Percentiles rank a stretch among this genome's conserved stretches.
Evolutionary conservation across 495 filamentous ascomycete species (phyloP).

Genomic region (Sordaria brevicollis): DNA sequence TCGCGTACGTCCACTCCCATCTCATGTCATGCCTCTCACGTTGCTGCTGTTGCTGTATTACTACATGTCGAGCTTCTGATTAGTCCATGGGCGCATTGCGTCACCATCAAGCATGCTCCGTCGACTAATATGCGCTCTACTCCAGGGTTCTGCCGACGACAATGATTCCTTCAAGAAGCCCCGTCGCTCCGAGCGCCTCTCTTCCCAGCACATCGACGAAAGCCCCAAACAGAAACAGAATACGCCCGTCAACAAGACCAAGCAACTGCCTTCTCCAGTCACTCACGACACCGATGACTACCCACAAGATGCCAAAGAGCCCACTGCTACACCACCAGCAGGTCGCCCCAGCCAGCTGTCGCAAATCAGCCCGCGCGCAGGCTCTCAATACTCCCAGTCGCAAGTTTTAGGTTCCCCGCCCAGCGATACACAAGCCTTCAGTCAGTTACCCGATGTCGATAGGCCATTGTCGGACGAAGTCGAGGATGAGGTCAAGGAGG

Average conservation of each 20-base stretch:
- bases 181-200: constrained; percentile 51
- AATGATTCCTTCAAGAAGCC: constrained; percentile 52
- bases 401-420: constrained; percentile 42
- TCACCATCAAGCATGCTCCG: constrained; percentile 15
- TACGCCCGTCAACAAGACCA: constrained; percentile 49
- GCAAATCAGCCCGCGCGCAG: constrained; percentile 21
- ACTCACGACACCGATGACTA: constrained; percentile 54
- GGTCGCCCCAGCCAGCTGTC: constrained; percentile 47
- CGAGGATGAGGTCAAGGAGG: constrained; percentile 76
- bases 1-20: constrained; percentile 21
- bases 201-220: constrained; percentile 33
- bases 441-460: constrained; percentile 58
- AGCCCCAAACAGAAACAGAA: constrained; percentile 32
- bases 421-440: constrained; percentile 56
- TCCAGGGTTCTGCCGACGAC: constrained; percentile 36
- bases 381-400: constrained; percentile 35
- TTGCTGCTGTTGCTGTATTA: too few species aligned
- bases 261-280: constrained; percentile 73
- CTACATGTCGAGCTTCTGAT: constrained; percentile 1
- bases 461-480: constrained; percentile 70
- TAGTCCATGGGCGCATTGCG: constrained; percentile 1
- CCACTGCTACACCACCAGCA: constrained; percentile 62
- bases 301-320: constrained; percentile 51
- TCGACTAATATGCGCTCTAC: constrained; percentile 15
- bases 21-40: not conserved